Evolutionary conservation across 495 filamentous ascomycete species (phyloP), one percentile per base, ranked within the genome.

Genomic region (Rostrohypoxylon terebratum): DNA sequence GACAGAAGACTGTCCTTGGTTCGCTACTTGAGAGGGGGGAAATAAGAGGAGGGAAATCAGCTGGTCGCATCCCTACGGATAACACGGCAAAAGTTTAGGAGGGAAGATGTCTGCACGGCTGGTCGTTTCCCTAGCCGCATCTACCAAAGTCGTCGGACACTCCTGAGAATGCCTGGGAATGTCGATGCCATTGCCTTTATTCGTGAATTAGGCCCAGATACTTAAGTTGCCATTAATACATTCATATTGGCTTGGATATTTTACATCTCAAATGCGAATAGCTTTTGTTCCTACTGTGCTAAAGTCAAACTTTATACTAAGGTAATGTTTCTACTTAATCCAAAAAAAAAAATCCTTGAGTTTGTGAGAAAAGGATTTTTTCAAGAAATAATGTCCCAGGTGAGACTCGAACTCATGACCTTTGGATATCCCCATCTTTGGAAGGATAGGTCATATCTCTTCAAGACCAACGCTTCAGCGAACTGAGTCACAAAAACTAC

Each of bases 21-120:
- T 55, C 16, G 48, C 61, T 63, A 11, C 20, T 23, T 58, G 2
- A 10, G 14, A 28, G 34, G n/a, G n/a, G n/a, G n/a, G n/a, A n/a
- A 50, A 28, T 18, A 18, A 50, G n/a, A n/a, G n/a, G n/a, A n/a
- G n/a, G n/a, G n/a, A n/a, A 55, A 40, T 13, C 55, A 38, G 38
- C 33, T 23, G 23, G 50, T 13, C 61, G 71, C 71, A 55, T 68
- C 68, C 14, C 61, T 45, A 60, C n/a, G 54, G 48, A 73, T 42
- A 47, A 47, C 38, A 73, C 34, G 54, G 54, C 38, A 73, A 66
- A 40, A 31, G 48, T 45, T 28, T 25, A 21, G 20, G 14, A 50
- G 40, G 28, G 21, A 38, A 55, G n/a, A 40, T 48, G 4, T 36
- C 48, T 33, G 31, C 38, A 28, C 9, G 20, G 18, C 36, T 18